Evolutionary conservation across 257 asterid genomes (phyloP), one percentile per base, ranked within the genome.

Genomic region (Salvia hispanica): DNA sequence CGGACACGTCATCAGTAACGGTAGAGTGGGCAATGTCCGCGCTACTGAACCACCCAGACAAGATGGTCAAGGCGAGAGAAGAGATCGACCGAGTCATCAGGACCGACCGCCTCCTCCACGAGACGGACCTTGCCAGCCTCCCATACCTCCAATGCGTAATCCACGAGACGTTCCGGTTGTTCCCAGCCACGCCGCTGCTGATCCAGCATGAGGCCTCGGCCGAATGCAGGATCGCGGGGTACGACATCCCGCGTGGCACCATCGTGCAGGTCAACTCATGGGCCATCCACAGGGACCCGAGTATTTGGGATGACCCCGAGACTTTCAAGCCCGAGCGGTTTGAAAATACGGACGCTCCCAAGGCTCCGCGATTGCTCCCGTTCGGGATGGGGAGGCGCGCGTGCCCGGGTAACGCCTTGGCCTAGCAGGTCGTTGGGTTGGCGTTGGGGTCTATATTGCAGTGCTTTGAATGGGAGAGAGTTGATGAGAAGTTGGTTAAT

Each of bases 301-400:
- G 12, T 8, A 45, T 64, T 13, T 87, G 92, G 96, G 77, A 87
- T 1, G 90, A 89, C 0, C 81, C 92, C 0, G 37, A 40, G 1
- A 74, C 72, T 11, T 87, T 89, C 71, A 64, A 67, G 37, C 96
- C 95, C 0, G 95, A 85, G 73, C 72, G 95, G 21, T 87, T 83
- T 16, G 78, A 80, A 70, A 9, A 0, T 11, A 72, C 79, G 13
- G 54, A 40, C 25, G 1, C 25, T 2, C 84, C 40, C 3, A 85
- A 75, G 34, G n/a, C 81, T 3, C 25, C 63, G 8, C 79, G 79
- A 72, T 14, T 85, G 44, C n/a, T 87, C 72, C 84, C 92, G 0
- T 89, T 89, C 62, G 96, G 95, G 39, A 77, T 83, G 85, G 96
- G 96, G 6, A 80, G 95, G 74, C 76, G 95, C 71, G 75, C 90